Evolutionary conservation across 306 rosid species (phyloP), one percentile per base, ranked within the genome.

Genomic region (Canavalia ensiformis): DNA sequence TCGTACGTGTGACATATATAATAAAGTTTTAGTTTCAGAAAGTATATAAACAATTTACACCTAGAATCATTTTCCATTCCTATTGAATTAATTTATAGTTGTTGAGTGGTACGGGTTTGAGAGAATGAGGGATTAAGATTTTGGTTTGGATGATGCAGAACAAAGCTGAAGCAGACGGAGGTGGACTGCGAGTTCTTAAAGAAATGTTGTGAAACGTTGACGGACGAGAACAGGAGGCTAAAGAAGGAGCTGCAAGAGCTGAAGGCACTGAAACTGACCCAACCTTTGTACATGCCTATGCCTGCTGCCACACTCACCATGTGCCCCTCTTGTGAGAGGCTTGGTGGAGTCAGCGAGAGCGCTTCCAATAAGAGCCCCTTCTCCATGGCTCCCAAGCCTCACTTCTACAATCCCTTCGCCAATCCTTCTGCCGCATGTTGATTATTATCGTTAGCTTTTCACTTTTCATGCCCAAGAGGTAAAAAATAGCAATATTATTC

Each of bases 111-210:
- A 37, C 41, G 41, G 41, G 4, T 37, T 62, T 35, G 46, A 2
- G 4, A 62, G 42, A 12, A 34, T 64, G 30, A 37, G 30, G 33
- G 18, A 54, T 42, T 37, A 29, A 62, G 57, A 55, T 42, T 70
- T 31, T 30, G 25, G 49, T 5, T 29, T 66, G 71, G 11, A 5
- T 54, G 45, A 50, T 50, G 35, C 90, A 95, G 99, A 86, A 95
- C 99, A 58, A 95, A 95, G 88, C 90, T 95, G 76, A 95, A 95
- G 88, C 99, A 95, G 79, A 95, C 99, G 1, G 99, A 95, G 77
- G 93, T 93, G 67, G 98, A 95, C 41, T 95, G 94, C 46, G 99
- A 95, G 78, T 88, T 91, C 65, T 83, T 95, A 62, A 95, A 95
- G 92, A 93, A 95, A 82, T 93, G 99, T 44, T 95, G 98, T 13